Percentiles rank a stretch among this genome's conserved stretches.
Conservation (phyloP, 2,329 filamentous ascomycete genomes). For the Cordyceps tenuipes region DNA sequence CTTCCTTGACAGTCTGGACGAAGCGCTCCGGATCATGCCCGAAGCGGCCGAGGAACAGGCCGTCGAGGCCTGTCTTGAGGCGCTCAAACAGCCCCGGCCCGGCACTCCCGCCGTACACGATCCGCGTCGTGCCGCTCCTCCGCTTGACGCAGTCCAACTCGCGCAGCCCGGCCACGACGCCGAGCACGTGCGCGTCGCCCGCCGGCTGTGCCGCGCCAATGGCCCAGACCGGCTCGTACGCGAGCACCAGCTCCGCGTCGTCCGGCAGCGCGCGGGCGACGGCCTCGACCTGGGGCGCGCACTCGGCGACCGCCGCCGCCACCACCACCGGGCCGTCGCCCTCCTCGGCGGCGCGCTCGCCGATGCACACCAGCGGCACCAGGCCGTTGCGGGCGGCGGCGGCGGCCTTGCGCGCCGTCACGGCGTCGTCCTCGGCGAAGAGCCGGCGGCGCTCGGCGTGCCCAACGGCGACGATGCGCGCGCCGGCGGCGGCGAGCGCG, state of each 20-base stretch:
- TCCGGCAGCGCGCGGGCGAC: constrained; percentile 57
- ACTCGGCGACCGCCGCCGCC: too few species aligned
- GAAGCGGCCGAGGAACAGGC: constrained; percentile 73
- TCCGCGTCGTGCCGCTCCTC: constrained; percentile 51
- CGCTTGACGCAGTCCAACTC: constrained; percentile 39
- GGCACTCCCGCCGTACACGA: constrained; percentile 77
- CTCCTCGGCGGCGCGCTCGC: too few species aligned
- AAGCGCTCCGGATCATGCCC: constrained; percentile 69
- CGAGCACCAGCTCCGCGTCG: constrained; percentile 63
- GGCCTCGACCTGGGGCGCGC: too few species aligned
- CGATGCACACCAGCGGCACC: too few species aligned
- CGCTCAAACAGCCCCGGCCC: constrained; percentile 67
- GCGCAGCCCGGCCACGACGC: constrained; percentile 58
- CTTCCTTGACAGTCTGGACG: constrained; percentile 62
- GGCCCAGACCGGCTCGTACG: constrained; percentile 86
- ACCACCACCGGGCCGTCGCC: too few species aligned
- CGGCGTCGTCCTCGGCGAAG: constrained; percentile 66
- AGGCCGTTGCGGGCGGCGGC: too few species aligned
- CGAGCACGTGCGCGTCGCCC: constrained; percentile 61
- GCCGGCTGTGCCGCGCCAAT: constrained; percentile 71
- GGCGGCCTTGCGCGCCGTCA: constrained; percentile 59
- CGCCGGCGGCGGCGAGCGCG: constrained; percentile 59
- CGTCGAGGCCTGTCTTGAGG: constrained; percentile 64
- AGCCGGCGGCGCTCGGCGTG: constrained; percentile 69
- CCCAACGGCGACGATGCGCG: constrained; percentile 66